phyloP scores from a whole-genome alignment of 1,139 yeast species.

The Blastobotrys apis region DNA sequence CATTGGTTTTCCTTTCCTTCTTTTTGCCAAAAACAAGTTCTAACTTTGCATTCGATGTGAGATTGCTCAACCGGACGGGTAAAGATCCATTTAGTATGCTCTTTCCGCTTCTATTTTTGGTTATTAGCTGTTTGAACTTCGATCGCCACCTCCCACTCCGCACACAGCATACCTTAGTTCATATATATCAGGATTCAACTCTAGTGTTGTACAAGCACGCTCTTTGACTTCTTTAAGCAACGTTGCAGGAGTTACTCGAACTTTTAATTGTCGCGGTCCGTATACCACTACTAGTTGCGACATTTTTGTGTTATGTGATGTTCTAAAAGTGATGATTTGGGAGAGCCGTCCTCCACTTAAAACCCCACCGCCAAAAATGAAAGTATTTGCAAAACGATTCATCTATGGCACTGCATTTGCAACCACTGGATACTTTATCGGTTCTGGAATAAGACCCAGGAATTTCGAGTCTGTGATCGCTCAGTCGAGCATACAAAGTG shows the following conservation, averaged over 20 bases:
- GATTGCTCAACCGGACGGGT: constrained; percentile 28
- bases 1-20: constrained; percentile 14
- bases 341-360: too few relatives aligned
- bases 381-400: too few relatives aligned
- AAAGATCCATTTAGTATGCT: constrained; percentile 23
- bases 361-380: too few relatives aligned
- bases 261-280: constrained; percentile 24
- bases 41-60: constrained; percentile 30
- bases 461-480: not conserved
- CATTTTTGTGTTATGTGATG: constrained; percentile 6
- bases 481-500: not conserved
- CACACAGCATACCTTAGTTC: constrained; percentile 25
- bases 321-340: not conserved
- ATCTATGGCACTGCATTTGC: constrained; percentile 1
- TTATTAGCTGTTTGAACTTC: not conserved
- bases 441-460: not conserved
- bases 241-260: constrained; percentile 28
- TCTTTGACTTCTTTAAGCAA: constrained; percentile 27
- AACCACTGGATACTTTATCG: constrained; percentile 2
- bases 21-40: constrained; percentile 24
- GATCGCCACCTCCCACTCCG: not conserved
- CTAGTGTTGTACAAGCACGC: constrained; percentile 26
- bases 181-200: constrained; percentile 23
- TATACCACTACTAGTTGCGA: constrained; percentile 21
- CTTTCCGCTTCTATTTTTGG: constrained; percentile 10